phyloP scores from a whole-genome alignment of 352 stramenopile genomes.

The Phytopythium boreale region DNA sequence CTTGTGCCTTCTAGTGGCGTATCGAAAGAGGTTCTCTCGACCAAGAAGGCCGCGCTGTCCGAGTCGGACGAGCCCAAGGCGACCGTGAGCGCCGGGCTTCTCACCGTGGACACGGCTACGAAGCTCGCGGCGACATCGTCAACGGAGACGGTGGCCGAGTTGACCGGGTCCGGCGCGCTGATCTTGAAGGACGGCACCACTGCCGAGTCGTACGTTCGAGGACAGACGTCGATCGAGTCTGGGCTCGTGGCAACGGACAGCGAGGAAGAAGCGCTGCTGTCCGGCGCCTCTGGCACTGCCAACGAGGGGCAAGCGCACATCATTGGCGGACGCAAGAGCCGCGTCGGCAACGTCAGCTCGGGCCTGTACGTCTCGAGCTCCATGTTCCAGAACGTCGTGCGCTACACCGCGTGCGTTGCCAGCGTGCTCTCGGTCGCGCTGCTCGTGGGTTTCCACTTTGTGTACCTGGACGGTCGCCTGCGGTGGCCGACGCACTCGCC shows the following conservation, averaged over 20 bases:
- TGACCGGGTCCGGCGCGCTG: conserved; percentile 8
- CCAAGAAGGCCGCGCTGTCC: no score
- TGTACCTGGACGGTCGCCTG: conserved; percentile 30
- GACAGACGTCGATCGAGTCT: conserved; percentile 15
- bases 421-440: conserved; percentile 43
- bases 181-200: conserved; percentile 11
- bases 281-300: not conserved
- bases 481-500: conserved; percentile 14
- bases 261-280: conserved; percentile 3
- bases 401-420: conserved; percentile 33
- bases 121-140: not conserved
- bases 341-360: conserved; percentile 22
- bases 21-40: not conserved
- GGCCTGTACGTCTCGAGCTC: conserved; percentile 31
- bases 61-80: not conserved
- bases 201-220: conserved; percentile 23
- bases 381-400: conserved; percentile 38
- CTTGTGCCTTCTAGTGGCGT: not conserved
- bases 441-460: conserved; percentile 42
- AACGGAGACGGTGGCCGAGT: not conserved
- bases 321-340: conserved; percentile 39
- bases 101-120: not conserved
- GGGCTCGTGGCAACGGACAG: not conserved
- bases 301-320: conserved; percentile 14
- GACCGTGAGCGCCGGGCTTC: not conserved